Evolutionary conservation across 2,329 filamentous ascomycete genomes (phyloP).

Genomic region (Ilyonectria sp.): DNA sequence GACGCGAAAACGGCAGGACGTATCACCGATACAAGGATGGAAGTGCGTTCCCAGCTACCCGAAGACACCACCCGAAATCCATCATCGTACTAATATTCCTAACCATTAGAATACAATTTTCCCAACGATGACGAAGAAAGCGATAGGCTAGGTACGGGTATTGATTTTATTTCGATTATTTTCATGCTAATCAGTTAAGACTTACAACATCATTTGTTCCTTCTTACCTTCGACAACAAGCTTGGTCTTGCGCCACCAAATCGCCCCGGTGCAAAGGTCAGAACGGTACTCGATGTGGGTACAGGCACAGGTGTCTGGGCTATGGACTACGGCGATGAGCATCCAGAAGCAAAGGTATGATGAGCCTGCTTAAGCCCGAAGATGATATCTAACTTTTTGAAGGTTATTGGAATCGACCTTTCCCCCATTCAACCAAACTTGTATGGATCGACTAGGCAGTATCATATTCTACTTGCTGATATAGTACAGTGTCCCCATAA

Average conservation of each 20-base stretch:
- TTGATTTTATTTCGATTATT: not conserved
- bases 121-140: conserved; percentile 20
- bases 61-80: not conserved
- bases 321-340: conserved; percentile 24
- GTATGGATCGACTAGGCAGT: not conserved
- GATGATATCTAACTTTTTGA: not conserved
- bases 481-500: conserved; percentile 14
- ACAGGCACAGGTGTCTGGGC: conserved; percentile 24
- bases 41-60: not conserved
- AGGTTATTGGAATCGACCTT: conserved; percentile 22
- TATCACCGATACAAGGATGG: conserved; percentile 27
- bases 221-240: conserved; percentile 19
- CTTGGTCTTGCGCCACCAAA: conserved; percentile 21
- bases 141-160: conserved; percentile 15
- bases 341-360: conserved; percentile 2
- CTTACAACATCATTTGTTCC: conserved; percentile 22
- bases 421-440: conserved; percentile 23
- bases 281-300: conserved; percentile 9
- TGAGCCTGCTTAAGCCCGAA: not conserved
- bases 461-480: not conserved
- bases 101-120: not conserved
- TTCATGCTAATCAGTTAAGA: conserved; percentile 7
- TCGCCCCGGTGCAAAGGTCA: not conserved
- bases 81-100: not conserved
- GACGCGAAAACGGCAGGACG: conserved; percentile 21